Percentiles rank a stretch among this genome's conserved stretches.
Evolutionary conservation across 176 grass and related monocot species (phyloP).

Genomic region (Eleusine indica): DNA sequence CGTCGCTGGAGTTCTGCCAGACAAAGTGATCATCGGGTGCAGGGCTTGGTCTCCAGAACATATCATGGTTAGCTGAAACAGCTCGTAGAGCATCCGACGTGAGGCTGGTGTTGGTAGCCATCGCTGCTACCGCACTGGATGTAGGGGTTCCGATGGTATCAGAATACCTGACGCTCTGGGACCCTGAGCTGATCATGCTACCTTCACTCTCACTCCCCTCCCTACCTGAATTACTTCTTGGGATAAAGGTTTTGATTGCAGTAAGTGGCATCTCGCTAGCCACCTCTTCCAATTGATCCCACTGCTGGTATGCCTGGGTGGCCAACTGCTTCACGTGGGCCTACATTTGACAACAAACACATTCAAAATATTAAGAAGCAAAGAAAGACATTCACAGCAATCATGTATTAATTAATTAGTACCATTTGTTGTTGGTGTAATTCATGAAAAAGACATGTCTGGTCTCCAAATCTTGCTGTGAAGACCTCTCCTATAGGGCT

Average conservation of each 20-base stretch:
- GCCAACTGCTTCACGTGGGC: conserved; percentile 32
- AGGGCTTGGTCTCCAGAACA: conserved; percentile 33
- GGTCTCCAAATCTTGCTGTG: conserved; percentile 2
- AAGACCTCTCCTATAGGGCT: conserved; percentile 41
- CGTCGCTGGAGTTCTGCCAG: conserved; percentile 38
- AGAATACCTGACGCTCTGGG: conserved; percentile 29
- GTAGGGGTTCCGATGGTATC: conserved; percentile 35
- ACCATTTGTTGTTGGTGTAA: conserved; percentile 36
- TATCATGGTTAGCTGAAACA: conserved; percentile 18
- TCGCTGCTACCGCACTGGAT: conserved; percentile 20
- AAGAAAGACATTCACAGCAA: not conserved
- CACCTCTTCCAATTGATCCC: conserved; percentile 46
- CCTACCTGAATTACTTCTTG: conserved; percentile 14
- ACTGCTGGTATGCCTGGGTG: conserved; percentile 30
- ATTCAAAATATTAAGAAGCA: not conserved
- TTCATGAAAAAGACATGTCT: not conserved
- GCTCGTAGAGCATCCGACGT: conserved; percentile 19
- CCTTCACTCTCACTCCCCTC: conserved; percentile 28
- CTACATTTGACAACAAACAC: conserved; percentile 24
- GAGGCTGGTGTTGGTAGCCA: conserved; percentile 14
- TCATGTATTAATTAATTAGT: not conserved
- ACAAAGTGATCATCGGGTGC: not conserved
- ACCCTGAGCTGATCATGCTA: conserved; percentile 54
- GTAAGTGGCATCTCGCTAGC: not conserved
- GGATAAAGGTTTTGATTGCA: conserved; percentile 8